Base-by-base conservation (phyloP, 208 protist species). In the Leishmania guyanensis region DNA sequence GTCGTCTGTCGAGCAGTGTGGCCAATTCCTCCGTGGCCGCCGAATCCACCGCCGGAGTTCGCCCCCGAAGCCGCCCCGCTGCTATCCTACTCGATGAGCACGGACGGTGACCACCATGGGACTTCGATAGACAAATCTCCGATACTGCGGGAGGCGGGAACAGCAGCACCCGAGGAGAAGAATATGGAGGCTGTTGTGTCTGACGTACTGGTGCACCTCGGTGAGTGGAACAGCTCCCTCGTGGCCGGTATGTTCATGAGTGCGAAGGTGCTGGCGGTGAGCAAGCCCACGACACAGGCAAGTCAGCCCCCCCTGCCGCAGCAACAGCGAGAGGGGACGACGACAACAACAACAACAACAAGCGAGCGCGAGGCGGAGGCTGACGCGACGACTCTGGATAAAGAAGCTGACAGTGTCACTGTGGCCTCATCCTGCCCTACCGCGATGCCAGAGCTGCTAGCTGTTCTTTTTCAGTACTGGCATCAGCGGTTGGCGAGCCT, bases 381-480 rank as follows among this genome's bases (percentile, higher is more conserved):
- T 4, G 69, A 33, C 6, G 69, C 66, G 5, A 33, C 50, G 48
- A 48, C 46, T 33, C 46, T 36, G 71, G 43, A 51, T 26, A 43
- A 22, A 39, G n/a, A 58, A 66, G 56, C 26, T 5, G 51, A 26
- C 20, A 20, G 29, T 16, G 50, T 68, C 54, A 68, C 74, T 2
- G 74, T 20, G 20, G 74, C 33, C 29, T 78, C 39, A n/a, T 8
- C 74, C 22, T 71, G 33, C 66, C 50, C 56, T 16, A 66, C 74
- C 14, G 58, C 69, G 2, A 74, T 80, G 60, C 60, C 60, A 10
- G 56, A 66, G 10, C 68, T 84, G 46, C 60, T 84, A 22, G 75
- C 46, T 17, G n/a, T 84, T 0, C 26, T 84, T 33, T 84, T 84
- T 36, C 50, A 46, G 0, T 84, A 76, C 58, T 84, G 81, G 81